phyloP scores from a whole-genome alignment of 495 filamentous ascomycete species.

The Pseudomonodictys pantanalensis region DNA sequence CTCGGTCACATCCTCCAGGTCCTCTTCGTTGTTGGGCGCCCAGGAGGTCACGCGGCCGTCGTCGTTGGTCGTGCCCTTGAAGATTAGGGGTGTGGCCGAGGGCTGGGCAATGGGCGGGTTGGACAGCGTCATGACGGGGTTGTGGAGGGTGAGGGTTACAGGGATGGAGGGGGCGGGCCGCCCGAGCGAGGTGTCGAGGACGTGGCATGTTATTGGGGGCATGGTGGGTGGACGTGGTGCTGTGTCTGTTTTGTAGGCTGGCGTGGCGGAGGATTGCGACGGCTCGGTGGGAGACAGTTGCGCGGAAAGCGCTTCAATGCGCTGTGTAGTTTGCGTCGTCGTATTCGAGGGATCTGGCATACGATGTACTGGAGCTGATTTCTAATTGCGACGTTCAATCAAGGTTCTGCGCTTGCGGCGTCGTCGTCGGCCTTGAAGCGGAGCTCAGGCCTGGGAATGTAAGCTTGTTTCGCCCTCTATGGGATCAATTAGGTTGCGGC shows the following conservation, averaged over 20 bases:
- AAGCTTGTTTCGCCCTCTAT: too few relatives aligned
- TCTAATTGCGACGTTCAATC: not conserved
- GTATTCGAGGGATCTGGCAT: not conserved
- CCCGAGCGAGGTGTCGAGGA: constrained; percentile 66
- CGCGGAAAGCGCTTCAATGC: constrained; percentile 8
- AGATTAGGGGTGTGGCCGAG: constrained; percentile 58
- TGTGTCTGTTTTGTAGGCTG: not conserved
- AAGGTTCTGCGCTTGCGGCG: not conserved
- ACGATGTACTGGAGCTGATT: not conserved
- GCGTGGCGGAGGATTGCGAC: not conserved
- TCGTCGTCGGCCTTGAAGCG: not conserved
- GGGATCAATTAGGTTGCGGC: too few relatives aligned
- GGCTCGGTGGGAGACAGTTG: not conserved
- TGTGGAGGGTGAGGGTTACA: constrained; percentile 53
- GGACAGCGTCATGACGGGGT: constrained; percentile 28
- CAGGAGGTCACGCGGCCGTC: constrained; percentile 85
- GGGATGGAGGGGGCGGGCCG: constrained; percentile 58
- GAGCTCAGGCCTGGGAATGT: not conserved
- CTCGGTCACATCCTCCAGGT: constrained; percentile 47
- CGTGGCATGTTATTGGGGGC: constrained; percentile 76
- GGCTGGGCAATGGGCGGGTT: constrained; percentile 53
- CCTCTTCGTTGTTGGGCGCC: constrained; percentile 52
- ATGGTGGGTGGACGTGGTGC: constrained; percentile 39
- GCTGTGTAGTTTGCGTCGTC: not conserved
- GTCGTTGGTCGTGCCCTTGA: constrained; percentile 69